These are phyloP conservation scores for Cyclostephanos invisitatus DNA, from an alignment of 108 stramenopile species.

Conservation along the genomic window DNA sequence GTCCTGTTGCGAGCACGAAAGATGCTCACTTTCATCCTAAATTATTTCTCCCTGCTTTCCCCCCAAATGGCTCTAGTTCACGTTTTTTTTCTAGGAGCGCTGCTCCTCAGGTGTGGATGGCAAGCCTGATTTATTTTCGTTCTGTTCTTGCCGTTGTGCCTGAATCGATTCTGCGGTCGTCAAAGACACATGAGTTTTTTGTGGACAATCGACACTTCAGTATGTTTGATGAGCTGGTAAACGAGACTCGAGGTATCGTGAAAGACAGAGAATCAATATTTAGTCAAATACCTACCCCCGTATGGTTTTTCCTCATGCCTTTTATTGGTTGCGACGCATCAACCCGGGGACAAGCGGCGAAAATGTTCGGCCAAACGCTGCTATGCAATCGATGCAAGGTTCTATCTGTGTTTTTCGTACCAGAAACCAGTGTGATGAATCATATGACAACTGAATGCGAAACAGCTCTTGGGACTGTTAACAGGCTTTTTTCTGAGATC, in stretches of 20 bases:
- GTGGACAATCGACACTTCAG: conserved; percentile 12
- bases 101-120: conserved; percentile 5
- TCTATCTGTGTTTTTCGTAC: conserved; percentile 29
- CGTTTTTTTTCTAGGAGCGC: not conserved
- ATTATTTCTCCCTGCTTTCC: conserved; percentile 11
- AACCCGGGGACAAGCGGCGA: conserved; percentile 18
- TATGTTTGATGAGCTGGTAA: conserved; percentile 20
- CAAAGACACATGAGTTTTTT: conserved; percentile 21
- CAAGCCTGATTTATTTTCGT: conserved; percentile 29
- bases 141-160: conserved; percentile 24
- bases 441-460: conserved; percentile 4
- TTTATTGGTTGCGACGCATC: conserved; percentile 20
- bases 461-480: conserved; percentile 1
- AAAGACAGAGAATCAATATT: not conserved
- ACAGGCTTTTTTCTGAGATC: conserved; percentile 38
- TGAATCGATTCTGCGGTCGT: conserved; percentile 16
- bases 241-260: not conserved
- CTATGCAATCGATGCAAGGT: conserved; percentile 25
- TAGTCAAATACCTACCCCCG: conserved; percentile 18
- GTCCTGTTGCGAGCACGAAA: not conserved
- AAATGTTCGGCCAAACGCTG: conserved; percentile 15
- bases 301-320: conserved; percentile 34
- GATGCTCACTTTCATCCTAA: conserved; percentile 14
- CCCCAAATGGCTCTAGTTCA: conserved; percentile 5
- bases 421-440: conserved; percentile 2